Percentiles rank a stretch among this genome's conserved stretches.
phyloP scores from a whole-genome alignment of 1,139 yeast genomes.

The Saccharomyces hybrid region DNA sequence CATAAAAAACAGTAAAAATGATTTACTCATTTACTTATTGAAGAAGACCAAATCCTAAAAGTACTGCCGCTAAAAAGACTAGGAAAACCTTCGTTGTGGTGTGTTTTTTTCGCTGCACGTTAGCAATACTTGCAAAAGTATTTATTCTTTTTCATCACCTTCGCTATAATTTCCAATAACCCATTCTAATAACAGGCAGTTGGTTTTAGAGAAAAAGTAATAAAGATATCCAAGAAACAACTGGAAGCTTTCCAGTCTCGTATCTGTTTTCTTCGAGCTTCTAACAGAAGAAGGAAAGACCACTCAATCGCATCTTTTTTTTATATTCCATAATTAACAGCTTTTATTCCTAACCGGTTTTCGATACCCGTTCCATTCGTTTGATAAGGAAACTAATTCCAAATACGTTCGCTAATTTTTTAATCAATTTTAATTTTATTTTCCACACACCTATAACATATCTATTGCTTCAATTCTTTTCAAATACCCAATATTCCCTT shows the following conservation, averaged over 20 bases:
- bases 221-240: not conserved
- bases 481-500: not conserved
- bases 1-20: not conserved
- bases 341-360: not conserved
- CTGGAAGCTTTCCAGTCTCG: not conserved
- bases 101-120: not conserved
- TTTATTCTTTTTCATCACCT: not conserved
- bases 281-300: not conserved
- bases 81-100: not conserved
- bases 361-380: not conserved
- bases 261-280: not conserved
- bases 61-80: not conserved
- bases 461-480: not conserved
- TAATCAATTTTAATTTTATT: not conserved
- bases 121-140: not conserved
- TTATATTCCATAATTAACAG: not conserved
- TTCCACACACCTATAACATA: not conserved
- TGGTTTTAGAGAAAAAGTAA: not conserved
- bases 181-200: not conserved
- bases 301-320: not conserved
- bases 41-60: not conserved
- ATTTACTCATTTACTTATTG: not conserved
- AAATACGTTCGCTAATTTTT: not conserved
- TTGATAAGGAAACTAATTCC: not conserved
- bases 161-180: not conserved